Percentiles rank a stretch among this genome's conserved stretches.
phyloP scores from a whole-genome alignment of 768 basidiomycete genomes.

The Tricholoma hemisulphureum region DNA sequence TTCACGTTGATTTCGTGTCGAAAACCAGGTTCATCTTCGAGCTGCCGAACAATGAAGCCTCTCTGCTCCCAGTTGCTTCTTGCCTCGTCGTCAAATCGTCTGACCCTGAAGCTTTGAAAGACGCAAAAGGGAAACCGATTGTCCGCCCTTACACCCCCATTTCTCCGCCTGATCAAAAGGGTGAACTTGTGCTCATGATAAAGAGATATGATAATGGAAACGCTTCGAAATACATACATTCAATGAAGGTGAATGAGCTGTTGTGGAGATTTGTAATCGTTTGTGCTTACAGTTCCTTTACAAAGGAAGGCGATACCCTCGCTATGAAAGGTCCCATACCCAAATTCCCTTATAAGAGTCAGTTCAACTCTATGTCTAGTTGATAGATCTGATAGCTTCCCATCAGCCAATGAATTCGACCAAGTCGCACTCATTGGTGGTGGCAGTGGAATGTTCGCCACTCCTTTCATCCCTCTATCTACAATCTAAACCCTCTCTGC shows the following conservation, averaged over 20 bases:
- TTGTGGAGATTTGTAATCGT: not conserved
- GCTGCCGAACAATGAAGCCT: conserved; percentile 73
- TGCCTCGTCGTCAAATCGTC: conserved; percentile 78
- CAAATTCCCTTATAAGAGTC: conserved; percentile 86
- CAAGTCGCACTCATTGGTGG: conserved; percentile 89
- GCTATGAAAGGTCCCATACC: conserved; percentile 87
- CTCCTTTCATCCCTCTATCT: not conserved
- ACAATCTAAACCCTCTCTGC: conserved; percentile 9
- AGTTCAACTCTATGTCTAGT: conserved; percentile 9
- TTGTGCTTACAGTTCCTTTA: not conserved
- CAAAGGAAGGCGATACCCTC: conserved; percentile 71
- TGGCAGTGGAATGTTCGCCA: conserved; percentile 83
- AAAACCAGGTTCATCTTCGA: conserved; percentile 69
- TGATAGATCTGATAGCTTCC: conserved; percentile 1
- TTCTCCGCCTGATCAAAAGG: conserved; percentile 70
- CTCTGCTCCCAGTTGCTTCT: conserved; percentile 76
- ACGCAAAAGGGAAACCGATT: conserved; percentile 83
- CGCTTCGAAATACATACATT: conserved; percentile 80
- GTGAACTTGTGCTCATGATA: conserved; percentile 77
- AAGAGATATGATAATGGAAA: conserved; percentile 85
- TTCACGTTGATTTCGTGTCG: not conserved
- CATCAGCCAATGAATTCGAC: conserved; percentile 77
- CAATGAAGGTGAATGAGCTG: conserved; percentile 50
- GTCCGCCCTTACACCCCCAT: conserved; percentile 93
- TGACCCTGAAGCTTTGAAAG: conserved; percentile 59